Evolutionary conservation across 2,329 filamentous ascomycete species (phyloP).

Genomic region (Cadophora luteo-olivacea): DNA sequence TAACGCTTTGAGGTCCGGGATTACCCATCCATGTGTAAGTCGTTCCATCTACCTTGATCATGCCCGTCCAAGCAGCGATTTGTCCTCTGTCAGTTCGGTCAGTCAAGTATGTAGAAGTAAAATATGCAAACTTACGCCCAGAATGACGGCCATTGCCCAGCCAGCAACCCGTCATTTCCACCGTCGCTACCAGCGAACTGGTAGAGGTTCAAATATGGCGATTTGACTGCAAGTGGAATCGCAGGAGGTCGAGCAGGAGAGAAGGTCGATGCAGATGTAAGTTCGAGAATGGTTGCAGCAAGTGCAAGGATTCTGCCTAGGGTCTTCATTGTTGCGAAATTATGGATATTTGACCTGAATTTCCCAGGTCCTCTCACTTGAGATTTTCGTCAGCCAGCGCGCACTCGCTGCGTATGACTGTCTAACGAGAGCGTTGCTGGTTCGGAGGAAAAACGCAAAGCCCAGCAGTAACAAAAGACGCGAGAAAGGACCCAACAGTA

Average conservation of each 20-base stretch:
- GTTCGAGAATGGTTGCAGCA: constrained; percentile 17
- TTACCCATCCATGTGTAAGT: constrained; percentile 73
- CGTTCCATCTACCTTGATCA: constrained; percentile 71
- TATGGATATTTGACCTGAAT: not conserved
- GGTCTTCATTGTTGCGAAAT: constrained; percentile 5
- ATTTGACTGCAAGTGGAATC: constrained; percentile 75
- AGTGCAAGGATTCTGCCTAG: constrained; percentile 8
- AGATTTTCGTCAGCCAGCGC: not conserved
- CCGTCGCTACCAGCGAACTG: constrained; percentile 65
- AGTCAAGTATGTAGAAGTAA: not conserved
- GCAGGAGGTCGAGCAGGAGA: constrained; percentile 69
- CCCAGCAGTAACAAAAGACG: not conserved
- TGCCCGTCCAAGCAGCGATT: constrained; percentile 69
- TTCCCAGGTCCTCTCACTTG: not conserved
- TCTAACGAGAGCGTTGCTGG: not conserved
- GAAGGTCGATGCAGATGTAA: constrained; percentile 57
- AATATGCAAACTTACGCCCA: constrained; percentile 63
- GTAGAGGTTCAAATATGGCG: constrained; percentile 78
- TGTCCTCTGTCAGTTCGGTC: constrained; percentile 52
- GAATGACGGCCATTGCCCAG: constrained; percentile 72
- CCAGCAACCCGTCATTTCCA: constrained; percentile 69
- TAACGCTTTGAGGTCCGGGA: constrained; percentile 55
- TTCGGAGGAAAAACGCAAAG: not conserved
- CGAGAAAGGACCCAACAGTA: not conserved
- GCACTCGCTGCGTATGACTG: not conserved